Evolutionary conservation across 2,329 filamentous ascomycete genomes (phyloP).

Genomic region (Cladosporium sp.): DNA sequence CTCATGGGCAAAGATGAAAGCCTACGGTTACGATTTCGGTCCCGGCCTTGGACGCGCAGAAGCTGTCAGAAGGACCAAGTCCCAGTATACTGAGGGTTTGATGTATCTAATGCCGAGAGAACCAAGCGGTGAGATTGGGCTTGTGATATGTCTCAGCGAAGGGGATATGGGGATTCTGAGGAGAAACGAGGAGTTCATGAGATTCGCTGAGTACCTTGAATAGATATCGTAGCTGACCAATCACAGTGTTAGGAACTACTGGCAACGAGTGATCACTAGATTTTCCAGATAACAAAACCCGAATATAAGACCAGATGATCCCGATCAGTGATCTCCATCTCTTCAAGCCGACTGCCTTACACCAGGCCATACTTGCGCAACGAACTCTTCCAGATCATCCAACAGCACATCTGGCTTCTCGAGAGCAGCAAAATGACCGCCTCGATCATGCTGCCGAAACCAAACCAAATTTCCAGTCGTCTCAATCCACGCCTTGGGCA

Average conservation of each 20-base stretch:
- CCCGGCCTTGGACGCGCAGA: slow-evolving; percentile 44
- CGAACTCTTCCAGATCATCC: slow-evolving; percentile 1
- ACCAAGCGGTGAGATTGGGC: slow-evolving; percentile 40
- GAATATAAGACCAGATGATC: too few species aligned
- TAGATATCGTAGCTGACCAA: too few species aligned
- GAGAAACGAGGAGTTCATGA: slow-evolving; percentile 39
- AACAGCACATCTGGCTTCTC: slow-evolving; percentile 18
- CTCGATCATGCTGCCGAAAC: slow-evolving; percentile 34
- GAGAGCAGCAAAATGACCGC: slow-evolving; percentile 37
- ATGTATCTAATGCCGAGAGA: slow-evolving; percentile 47
- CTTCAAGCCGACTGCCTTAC: too few species aligned
- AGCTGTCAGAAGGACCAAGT: slow-evolving; percentile 45
- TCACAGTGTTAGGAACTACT: too few species aligned
- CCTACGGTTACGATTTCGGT: slow-evolving; percentile 46
- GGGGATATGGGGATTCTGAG: slow-evolving; percentile 45
- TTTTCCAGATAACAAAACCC: too few species aligned
- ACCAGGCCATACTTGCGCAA: too few species aligned
- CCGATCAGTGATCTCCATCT: too few species aligned
- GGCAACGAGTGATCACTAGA: too few species aligned
- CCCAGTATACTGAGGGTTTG: slow-evolving; percentile 43
- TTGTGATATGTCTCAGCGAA: slow-evolving; percentile 43
- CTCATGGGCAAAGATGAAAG: slow-evolving; percentile 49
- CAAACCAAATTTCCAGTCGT: slow-evolving; percentile 33
- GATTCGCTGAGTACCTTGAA: not conserved
- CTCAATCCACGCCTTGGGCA: slow-evolving; percentile 34